Evolutionary conservation across 2,329 filamentous ascomycete genomes (phyloP).

Genomic region (Diaporthe humulicola): DNA sequence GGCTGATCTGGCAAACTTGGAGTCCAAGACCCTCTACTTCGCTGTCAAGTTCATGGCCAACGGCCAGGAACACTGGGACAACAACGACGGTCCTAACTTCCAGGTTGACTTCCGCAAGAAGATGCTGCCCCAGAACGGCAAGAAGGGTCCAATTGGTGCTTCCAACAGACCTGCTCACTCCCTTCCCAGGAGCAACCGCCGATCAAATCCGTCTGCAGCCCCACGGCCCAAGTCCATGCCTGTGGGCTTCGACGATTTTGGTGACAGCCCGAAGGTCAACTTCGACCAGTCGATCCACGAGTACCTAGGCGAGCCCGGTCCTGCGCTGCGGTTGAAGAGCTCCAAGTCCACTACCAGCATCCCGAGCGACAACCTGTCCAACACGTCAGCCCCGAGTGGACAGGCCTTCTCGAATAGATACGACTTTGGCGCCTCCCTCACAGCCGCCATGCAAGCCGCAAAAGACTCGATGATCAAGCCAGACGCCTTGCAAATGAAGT

Average conservation of each 20-base stretch:
- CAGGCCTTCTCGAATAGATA: slow-evolving; percentile 93
- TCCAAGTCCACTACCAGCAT: slow-evolving; percentile 74
- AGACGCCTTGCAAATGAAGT: slow-evolving; percentile 71
- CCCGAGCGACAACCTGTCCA: slow-evolving; percentile 71
- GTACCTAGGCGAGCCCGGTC: slow-evolving; percentile 72
- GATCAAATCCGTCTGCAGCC: slow-evolving; percentile 54
- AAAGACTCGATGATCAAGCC: slow-evolving; percentile 73
- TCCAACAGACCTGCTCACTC: slow-evolving; percentile 64
- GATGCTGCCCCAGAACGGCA: slow-evolving; percentile 71
- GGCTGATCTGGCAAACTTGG: slow-evolving; percentile 89
- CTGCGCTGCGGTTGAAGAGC: slow-evolving; percentile 77
- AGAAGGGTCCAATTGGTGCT: slow-evolving; percentile 65
- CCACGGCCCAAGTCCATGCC: slow-evolving; percentile 68
- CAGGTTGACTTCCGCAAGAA: slow-evolving; percentile 94
- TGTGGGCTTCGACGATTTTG: slow-evolving; percentile 79
- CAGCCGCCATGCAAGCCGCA: slow-evolving; percentile 82
- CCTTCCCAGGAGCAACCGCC: slow-evolving; percentile 77
- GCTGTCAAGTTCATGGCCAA: slow-evolving; percentile 90
- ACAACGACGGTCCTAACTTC: slow-evolving; percentile 89
- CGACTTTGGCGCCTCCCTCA: slow-evolving; percentile 93
- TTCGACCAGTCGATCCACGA: slow-evolving; percentile 73
- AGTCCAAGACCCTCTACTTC: slow-evolving; percentile 92
- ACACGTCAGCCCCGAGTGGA: slow-evolving; percentile 67
- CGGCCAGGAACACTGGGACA: slow-evolving; percentile 94
- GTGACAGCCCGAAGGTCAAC: slow-evolving; percentile 68